Base-by-base conservation (phyloP, 106 monocot genomes). In the Vanilla planifolia region DNA sequence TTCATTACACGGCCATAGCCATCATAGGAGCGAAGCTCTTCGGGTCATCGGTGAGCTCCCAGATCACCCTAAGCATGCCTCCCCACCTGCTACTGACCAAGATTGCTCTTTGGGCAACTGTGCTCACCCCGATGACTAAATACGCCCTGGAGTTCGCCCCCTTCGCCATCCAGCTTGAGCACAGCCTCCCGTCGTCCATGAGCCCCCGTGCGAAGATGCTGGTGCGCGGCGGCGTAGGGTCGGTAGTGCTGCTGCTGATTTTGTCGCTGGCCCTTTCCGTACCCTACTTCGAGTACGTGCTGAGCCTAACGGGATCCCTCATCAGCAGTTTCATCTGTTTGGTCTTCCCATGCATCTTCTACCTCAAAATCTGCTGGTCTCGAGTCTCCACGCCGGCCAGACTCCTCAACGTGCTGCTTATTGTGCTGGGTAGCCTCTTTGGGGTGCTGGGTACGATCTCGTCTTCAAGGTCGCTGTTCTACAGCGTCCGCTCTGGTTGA, bases 31-130 rank as follows among this genome's bases (percentile, higher is more conserved):
- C 90, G 3, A 82, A 72, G 67, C 71, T 82, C 8, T 85, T 91
- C 43, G 90, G 90, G 2, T 79, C 85, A 8, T 25, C 55, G 14
- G 85, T 91, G 29, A 73, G 46, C 55, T 77, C 90, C 8, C 85
- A 91, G 70, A 67, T 91, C 30, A 91, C 85, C 36, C 82, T 91
- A 5, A 82, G 77, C 79, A 91, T 91, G 90, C 85, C 90, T 10
- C 77, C 65, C 1, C 81, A 77, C 62, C 67, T 66, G 17, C 6
- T 73, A 27, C 58, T 24, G 71, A 86, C 90, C 21, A 85, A 82
- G 60, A 61, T 91, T 30, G 82, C 90, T 0, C 69, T 91, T 3
- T 85, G 85, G 85, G 90, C 90, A 1, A 85, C 82, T 0, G 82
- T 91, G 27, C 79, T 91, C 23, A 91, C 85, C 4, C 90, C 85